Percentiles rank a stretch among this genome's conserved stretches.
These are phyloP conservation scores for Xylariaceae sp. DNA, from an alignment of 2,329 filamentous ascomycete genomes.

Conservation along the genomic window DNA sequence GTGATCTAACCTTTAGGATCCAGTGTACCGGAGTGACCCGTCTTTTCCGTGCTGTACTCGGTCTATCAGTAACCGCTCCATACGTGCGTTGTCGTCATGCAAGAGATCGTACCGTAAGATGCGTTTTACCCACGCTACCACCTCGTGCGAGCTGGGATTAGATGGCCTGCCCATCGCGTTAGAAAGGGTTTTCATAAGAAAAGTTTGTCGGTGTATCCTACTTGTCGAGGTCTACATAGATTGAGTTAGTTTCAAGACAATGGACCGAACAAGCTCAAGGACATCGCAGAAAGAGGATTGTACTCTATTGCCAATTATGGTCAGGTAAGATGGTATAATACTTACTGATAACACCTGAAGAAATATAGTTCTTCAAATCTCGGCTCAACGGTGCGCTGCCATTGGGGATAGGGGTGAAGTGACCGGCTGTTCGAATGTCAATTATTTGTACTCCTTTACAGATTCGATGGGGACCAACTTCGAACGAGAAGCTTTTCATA, in stretches of 20 bases:
- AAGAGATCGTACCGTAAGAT: slow-evolving; percentile 48
- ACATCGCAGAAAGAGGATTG: background rate
- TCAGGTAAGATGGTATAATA: background rate
- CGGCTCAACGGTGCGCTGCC: slow-evolving; percentile 91
- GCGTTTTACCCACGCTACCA: slow-evolving; percentile 98
- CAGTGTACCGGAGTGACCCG: slow-evolving; percentile 96
- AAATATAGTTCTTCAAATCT: slow-evolving; percentile 96
- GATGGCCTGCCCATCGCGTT: slow-evolving; percentile 83
- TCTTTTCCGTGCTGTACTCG: slow-evolving; percentile 80
- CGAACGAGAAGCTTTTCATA: slow-evolving; percentile 70
- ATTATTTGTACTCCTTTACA: slow-evolving; percentile 10
- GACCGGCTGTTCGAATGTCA: slow-evolving; percentile 60
- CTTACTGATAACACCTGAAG: slow-evolving; percentile 92
- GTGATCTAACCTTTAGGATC: slow-evolving; percentile 55
- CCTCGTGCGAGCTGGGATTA: slow-evolving; percentile 97
- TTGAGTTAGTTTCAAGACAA: slow-evolving; percentile 12
- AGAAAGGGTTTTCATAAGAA: slow-evolving; percentile 2
- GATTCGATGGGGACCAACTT: slow-evolving; percentile 20
- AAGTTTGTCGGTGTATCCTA: slow-evolving; percentile 5
- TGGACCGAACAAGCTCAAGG: background rate
- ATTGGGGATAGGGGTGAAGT: slow-evolving; percentile 95
- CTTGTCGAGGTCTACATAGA: slow-evolving; percentile 27
- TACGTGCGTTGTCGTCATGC: background rate
- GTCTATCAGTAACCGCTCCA: slow-evolving; percentile 18
- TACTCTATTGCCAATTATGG: background rate